Conservation (phyloP, 495 filamentous ascomycete genomes). For the Lophiotrema nucula region DNA sequence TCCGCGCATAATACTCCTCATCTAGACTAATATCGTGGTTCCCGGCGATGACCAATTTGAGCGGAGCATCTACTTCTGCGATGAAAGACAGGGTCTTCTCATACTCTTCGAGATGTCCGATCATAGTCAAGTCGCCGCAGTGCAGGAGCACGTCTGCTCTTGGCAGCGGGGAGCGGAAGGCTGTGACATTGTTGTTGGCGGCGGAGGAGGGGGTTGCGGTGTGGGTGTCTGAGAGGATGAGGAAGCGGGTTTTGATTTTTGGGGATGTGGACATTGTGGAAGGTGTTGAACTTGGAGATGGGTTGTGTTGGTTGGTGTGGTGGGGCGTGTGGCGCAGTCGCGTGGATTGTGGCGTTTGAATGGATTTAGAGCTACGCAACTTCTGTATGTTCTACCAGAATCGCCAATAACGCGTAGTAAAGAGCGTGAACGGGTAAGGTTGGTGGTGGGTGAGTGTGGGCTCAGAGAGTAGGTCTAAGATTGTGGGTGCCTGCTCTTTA, state of each 20-base stretch:
- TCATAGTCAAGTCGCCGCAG: slow-evolving; percentile 69
- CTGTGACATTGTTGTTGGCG: not conserved
- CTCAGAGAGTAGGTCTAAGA: too few relatives aligned
- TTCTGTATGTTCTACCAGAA: too few relatives aligned
- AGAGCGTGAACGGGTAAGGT: too few relatives aligned
- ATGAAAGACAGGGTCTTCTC: slow-evolving; percentile 55
- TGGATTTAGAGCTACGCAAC: too few relatives aligned
- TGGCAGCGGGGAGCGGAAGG: slow-evolving; percentile 44
- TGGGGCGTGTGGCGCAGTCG: too few relatives aligned
- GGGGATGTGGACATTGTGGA: slow-evolving; percentile 8
- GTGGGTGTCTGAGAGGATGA: slow-evolving; percentile 44
- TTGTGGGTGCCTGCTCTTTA: too few relatives aligned
- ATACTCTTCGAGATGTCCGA: slow-evolving; percentile 58
- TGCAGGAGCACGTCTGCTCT: slow-evolving; percentile 66
- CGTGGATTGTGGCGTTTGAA: too few relatives aligned
- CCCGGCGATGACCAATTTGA: slow-evolving; percentile 78
- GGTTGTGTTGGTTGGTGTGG: too few relatives aligned
- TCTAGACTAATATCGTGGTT: slow-evolving; percentile 80
- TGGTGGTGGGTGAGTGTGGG: too few relatives aligned
- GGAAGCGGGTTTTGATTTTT: slow-evolving; percentile 32
- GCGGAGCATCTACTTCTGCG: slow-evolving; percentile 54
- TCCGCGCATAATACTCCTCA: slow-evolving; percentile 46
- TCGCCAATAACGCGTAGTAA: too few relatives aligned
- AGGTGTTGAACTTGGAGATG: too few relatives aligned
- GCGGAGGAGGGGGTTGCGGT: slow-evolving; percentile 5